These are phyloP conservation scores for Heteromeles arbutifolia DNA, from an alignment of 306 rosid species.

Conservation along the genomic window DNA sequence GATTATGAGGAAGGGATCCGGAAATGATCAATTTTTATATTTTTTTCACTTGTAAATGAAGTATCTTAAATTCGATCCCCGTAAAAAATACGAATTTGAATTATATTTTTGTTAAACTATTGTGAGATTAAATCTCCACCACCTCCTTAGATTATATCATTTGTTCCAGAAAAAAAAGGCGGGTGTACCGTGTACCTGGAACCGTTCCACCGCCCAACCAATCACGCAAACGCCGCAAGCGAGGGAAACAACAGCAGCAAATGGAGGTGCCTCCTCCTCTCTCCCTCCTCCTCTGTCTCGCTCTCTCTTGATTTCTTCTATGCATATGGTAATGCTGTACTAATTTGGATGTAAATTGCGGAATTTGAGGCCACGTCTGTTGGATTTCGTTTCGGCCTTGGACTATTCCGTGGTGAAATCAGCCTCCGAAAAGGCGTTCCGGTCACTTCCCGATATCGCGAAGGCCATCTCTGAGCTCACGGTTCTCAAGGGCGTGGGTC, in stretches of 20 bases:
- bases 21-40: too few species aligned
- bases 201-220: neutral
- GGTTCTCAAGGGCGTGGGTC: slow-evolving; percentile 76
- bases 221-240: neutral
- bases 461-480: slow-evolving; percentile 68
- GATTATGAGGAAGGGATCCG: too few species aligned
- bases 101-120: too few species aligned
- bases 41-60: too few species aligned
- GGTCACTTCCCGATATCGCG: slow-evolving; percentile 59
- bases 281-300: neutral
- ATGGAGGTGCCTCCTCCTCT: slow-evolving; percentile 48
- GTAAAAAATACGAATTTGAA: too few species aligned
- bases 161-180: too few species aligned
- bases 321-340: too few species aligned
- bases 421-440: slow-evolving; percentile 59
- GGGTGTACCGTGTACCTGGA: too few species aligned
- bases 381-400: slow-evolving; percentile 71
- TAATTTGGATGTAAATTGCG: neutral
- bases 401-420: slow-evolving; percentile 53
- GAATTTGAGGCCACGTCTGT: slow-evolving; percentile 65
- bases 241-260: slow-evolving; percentile 7
- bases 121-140: too few species aligned
- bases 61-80: too few species aligned
- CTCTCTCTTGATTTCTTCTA: neutral
- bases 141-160: too few species aligned